Base-by-base conservation (phyloP, 2,329 filamentous ascomycete species). In the Colletotrichum tanaceti region DNA sequence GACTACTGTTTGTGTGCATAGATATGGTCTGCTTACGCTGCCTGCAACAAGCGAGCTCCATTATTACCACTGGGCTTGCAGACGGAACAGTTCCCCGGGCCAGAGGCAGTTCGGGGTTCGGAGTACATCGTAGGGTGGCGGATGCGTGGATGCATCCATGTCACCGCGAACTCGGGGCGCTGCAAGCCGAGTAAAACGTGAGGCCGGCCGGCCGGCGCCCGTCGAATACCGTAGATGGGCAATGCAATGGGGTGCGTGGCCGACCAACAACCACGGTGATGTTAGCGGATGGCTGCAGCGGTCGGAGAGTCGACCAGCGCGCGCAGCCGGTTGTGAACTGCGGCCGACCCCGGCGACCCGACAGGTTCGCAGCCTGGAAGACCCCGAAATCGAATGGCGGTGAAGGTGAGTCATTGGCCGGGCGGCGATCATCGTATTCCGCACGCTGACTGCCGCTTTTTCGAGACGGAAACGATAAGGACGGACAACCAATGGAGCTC, bases 361-460 rank as follows among this genome's bases (percentile, higher is more conserved):
- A 55, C 10, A 54, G 50, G 54, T 39, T 41, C 32, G 47, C 49
- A 55, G 41, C 13, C 44, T 22, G 18, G 24, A 28, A 50, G 49
- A 49, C n/a, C 11, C 43, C 22, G 28, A 57, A 65, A 69, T 69
- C 38, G 62, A 65, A 69, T 69, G 50, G 66, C 66, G 66, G 66
- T 69, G 66, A 69, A 50, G 44, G 57, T 61, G 66, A 69, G 55
- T 65, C 62, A 58, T 50, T 60, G 50, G 66, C 62, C 50, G 57
- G 44, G 6, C 38, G 44, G 6, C 38, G 20, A 43, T 16, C 47
- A 58, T 58, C 32, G 47, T 41, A 49, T 53, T 41, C 44, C 52
- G 18, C n/a, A 13, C 28, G 46, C 43, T 11, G 43, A 63, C 35
- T 67, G 28, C 60, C 52, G 54, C 44, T 53, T 35, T 32, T 5